Evolutionary conservation across 75 land plant species (phyloP), one percentile per base, ranked within the genome.

Genomic region (Cupressus sempervirens): DNA sequence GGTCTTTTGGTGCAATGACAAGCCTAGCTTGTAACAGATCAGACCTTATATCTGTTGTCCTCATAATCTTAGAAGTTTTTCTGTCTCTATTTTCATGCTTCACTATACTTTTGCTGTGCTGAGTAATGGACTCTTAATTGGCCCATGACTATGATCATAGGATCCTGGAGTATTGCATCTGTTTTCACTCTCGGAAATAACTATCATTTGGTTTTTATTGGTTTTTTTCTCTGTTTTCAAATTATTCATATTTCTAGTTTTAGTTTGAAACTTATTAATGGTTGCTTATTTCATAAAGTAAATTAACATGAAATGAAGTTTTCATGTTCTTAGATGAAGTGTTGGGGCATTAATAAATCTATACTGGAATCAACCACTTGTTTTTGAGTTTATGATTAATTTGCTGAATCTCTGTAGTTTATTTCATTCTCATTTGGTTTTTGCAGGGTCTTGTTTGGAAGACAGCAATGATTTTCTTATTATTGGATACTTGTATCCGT

Each of bases 401-500:
- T 76, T 76, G 29, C 80, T 8, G 26, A 41, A 40, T 38, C 23
- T 23, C 18, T 18, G 80, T 76, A 6, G 11, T 40, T 40, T 20
- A 76, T 3, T 40, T 40, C 20, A 26, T 41, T 41, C 41, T 23
- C 20, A 68, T 41, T 40, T 76, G 80, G 11, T 41, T 41, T 76
- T 76, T 76, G 48, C n/a, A 76, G 80, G 80, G n/a, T 76, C 80
- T 76, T 76, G 45, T 76, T 40, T 41, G 80, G 80, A 76, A 41
- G 80, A 46, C 80, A 41, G 46, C 80, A 1, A 38, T 41, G 23
- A 23, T 76, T 40, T 76, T 76, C 26, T 41, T 76, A 76, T 20
- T 76, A 8, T 76, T 76, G 45, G 80, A 76, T 76, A 23, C 80
- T 23, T 76, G 80, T 76, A 76, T 76, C 80, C 80, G 7, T 43